Percentiles rank a stretch among this genome's conserved stretches.
phyloP scores from a whole-genome alignment of 441 rosid species.

The Arabidopsis lyrata region DNA sequence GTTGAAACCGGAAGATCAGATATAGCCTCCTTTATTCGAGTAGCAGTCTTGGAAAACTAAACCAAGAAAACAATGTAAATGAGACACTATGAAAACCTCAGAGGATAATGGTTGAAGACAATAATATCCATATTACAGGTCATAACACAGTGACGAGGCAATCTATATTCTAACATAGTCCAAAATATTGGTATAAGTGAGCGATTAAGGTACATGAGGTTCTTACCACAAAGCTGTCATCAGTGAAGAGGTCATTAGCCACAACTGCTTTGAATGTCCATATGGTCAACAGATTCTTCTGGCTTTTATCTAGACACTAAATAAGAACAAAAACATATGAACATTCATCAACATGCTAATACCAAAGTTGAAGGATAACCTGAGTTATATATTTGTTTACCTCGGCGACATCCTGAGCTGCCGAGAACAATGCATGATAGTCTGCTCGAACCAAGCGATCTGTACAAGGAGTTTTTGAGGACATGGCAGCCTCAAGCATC shows the following conservation, averaged over 20 bases:
- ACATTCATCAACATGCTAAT: conserved; percentile 25
- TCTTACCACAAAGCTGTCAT: conserved; percentile 94
- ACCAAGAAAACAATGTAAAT: conserved; percentile 18
- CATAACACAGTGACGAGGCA: conserved; percentile 17
- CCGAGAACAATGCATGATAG: conserved; percentile 80
- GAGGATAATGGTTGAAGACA: conserved; percentile 24
- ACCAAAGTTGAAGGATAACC: neutral
- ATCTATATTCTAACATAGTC: neutral
- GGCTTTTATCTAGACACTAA: conserved; percentile 75
- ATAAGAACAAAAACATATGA: conserved; percentile 35
- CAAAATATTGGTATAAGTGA: neutral
- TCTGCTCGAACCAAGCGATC: conserved; percentile 72
- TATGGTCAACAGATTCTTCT: conserved; percentile 65
- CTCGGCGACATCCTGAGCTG: conserved; percentile 78
- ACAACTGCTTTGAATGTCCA: conserved; percentile 84
- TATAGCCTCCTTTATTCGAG: conserved; percentile 66
- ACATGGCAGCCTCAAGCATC: conserved; percentile 88
- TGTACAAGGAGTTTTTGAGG: conserved; percentile 65
- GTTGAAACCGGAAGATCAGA: conserved; percentile 74
- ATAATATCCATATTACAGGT: neutral
- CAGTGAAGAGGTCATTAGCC: conserved; percentile 90
- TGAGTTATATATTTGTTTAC: conserved; percentile 52
- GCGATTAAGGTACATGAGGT: conserved; percentile 17
- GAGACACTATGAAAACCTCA: conserved; percentile 29
- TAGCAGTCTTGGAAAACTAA: conserved; percentile 83